phyloP scores from a whole-genome alignment of 179 eudicot species.

The Drosera spatulata region DNA sequence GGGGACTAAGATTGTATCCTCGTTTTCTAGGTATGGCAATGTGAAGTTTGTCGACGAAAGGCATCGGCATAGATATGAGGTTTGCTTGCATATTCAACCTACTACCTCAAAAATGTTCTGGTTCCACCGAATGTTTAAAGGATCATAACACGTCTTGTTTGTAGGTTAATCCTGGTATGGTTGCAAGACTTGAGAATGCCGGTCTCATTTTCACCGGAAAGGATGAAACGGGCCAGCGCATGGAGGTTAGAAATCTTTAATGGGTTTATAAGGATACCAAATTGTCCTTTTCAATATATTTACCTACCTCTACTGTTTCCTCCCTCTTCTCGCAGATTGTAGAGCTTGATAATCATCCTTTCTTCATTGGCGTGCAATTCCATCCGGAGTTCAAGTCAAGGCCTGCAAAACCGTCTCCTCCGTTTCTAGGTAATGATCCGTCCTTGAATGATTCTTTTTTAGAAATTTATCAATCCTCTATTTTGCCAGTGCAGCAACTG shows the following conservation, averaged over 20 bases:
- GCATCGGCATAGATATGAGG: constrained; percentile 99
- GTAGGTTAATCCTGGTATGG: constrained; percentile 78
- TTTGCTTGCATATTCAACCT: constrained; percentile 9
- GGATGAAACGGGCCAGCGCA: constrained; percentile 73
- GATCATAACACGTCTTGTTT: not conserved
- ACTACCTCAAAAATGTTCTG: not conserved
- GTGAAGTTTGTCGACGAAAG: constrained; percentile 74
- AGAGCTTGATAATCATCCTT: constrained; percentile 74
- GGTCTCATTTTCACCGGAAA: constrained; percentile 81
- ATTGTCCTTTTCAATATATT: not conserved
- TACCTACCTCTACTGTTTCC: not conserved
- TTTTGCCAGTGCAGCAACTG: not conserved
- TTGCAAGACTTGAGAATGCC: constrained; percentile 55
- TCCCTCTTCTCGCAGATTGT: constrained; percentile 39
- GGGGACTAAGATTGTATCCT: not conserved
- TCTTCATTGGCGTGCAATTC: constrained; percentile 83
- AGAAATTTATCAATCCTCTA: not conserved
- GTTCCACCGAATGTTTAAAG: too few relatives aligned
- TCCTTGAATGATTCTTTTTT: not conserved
- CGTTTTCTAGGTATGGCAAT: constrained; percentile 59
- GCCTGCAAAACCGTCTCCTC: constrained; percentile 87
- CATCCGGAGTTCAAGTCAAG: constrained; percentile 97
- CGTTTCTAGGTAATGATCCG: constrained; percentile 56
- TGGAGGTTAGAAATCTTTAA: constrained; percentile 48
- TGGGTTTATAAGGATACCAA: not conserved